Evolutionary conservation across 305 asterid species (phyloP), one percentile per base, ranked within the genome.

Genomic region (Salvia sclarea): DNA sequence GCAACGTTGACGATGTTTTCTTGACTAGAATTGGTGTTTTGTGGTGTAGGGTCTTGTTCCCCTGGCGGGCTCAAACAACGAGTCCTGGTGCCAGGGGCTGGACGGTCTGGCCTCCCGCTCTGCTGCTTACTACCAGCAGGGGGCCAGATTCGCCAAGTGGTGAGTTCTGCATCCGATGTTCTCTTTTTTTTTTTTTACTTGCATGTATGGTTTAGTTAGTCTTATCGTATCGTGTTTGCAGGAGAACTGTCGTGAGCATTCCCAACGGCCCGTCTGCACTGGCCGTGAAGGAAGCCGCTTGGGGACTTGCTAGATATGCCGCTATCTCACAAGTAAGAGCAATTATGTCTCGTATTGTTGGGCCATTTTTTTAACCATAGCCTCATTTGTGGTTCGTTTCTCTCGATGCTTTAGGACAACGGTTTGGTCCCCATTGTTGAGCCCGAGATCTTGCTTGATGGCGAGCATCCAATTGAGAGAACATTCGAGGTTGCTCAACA

Each of bases 1-100:
- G 16, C 43, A 52, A 14, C 48, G 21, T 48, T 20, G 41, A 1
- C 31, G 13, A 49, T 49, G 35, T 22, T 52, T 11, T 6, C 18
- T 13, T 53, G 38, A 25, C 38, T 53, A 5, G 21, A 53, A 10
- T 48, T 21, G 37, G n/a, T 50, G 48, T 24, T n/a, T 6, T n/a
- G 16, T 28, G 24, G 24, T 50, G 68, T 61, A 85, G 95, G 95
- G 95, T 82, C 84, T 88, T 50, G 95, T 88, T 44, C 95, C 90
- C 40, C 78, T 88, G 74, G 83, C 58, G 60, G 95, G 95, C 72
- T 88, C 90, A 3, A 88, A 88, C 72, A 48, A 88, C 48, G 92
- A 88, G 73, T 88, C 90, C 0, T 88, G 95, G 95, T 88, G 95
- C 82, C 92, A 88, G 79, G 95, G 95, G 64, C 90, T 88, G 8